A percentile compares a stretch with the other conserved stretches of the same genome.
Evolutionary conservation across 1,139 yeast species (phyloP).

Genomic region (Scheffersomyces lignicola): DNA sequence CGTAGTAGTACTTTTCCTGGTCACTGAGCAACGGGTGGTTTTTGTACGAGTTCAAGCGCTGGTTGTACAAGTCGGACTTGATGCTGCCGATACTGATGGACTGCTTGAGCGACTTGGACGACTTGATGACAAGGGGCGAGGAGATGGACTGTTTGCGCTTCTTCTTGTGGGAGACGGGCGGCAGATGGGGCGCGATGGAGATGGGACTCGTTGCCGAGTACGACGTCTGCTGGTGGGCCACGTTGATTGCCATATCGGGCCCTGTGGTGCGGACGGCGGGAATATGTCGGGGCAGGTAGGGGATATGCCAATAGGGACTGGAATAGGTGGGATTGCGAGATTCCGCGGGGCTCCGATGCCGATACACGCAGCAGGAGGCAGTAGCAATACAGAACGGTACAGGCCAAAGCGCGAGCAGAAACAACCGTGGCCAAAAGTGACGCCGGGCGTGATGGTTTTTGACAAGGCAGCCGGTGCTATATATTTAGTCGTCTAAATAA

Average conservation of each 20-base stretch:
- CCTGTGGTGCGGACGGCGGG: not conserved
- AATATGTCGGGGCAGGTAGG: not conserved
- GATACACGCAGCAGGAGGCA: too few species aligned
- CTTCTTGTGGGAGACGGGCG: not conserved
- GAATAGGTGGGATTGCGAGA: not conserved
- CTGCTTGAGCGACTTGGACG: constrained; percentile 1
- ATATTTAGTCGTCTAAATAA: too few species aligned
- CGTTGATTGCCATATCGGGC: constrained; percentile 4
- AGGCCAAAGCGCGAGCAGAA: too few species aligned
- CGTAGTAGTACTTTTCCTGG: constrained; percentile 2
- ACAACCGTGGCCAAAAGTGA: too few species aligned
- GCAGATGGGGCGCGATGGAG: not conserved
- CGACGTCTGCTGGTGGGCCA: not conserved
- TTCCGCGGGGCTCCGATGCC: too few species aligned
- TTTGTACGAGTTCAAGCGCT: constrained; percentile 2
- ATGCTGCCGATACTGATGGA: constrained; percentile 10
- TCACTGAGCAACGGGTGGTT: constrained; percentile 1
- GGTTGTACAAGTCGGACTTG: constrained; percentile 8
- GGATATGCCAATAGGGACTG: not conserved
- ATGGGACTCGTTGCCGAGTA: constrained; percentile 3
- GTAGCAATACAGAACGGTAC: too few species aligned
- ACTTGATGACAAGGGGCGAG: not conserved
- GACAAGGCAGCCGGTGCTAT: too few species aligned
- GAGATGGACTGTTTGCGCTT: not conserved
- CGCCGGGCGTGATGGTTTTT: too few species aligned